A percentile compares a stretch with the other conserved stretches of the same genome.
These are phyloP conservation scores for Phytophthora chlamydospora DNA, from an alignment of 352 stramenopile species.

Conservation along the genomic window DNA sequence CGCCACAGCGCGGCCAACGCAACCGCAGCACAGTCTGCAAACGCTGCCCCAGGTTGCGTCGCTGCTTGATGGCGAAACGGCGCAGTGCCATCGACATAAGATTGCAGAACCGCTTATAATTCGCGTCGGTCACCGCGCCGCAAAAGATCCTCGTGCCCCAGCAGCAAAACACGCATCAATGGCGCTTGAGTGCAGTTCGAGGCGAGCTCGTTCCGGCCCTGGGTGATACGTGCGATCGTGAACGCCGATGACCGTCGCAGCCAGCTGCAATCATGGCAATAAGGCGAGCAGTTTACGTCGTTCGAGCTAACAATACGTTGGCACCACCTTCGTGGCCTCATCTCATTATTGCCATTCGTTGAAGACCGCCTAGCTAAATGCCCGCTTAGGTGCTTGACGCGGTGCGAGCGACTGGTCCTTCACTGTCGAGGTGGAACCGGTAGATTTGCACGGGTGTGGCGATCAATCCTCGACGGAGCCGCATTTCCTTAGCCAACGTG, in stretches of 20 bases:
- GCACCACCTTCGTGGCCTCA: neutral
- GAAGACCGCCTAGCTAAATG: too few relatives aligned
- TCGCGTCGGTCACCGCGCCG: neutral
- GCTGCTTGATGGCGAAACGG: neutral
- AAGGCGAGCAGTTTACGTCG: neutral
- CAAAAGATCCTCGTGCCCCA: neutral
- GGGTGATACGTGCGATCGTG: neutral
- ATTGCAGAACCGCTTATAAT: constrained; percentile 2
- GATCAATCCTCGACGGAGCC: too few relatives aligned
- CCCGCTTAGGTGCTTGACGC: too few relatives aligned
- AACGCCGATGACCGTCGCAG: too few relatives aligned
- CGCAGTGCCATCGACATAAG: neutral
- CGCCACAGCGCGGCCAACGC: too few relatives aligned
- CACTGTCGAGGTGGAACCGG: too few relatives aligned
- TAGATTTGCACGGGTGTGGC: too few relatives aligned
- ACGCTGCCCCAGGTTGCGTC: neutral
- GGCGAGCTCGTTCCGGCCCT: neutral
- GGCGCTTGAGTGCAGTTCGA: constrained; percentile 2
- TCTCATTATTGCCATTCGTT: too few relatives aligned
- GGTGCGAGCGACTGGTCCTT: too few relatives aligned
- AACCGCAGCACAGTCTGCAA: too few relatives aligned
- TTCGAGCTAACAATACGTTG: neutral
- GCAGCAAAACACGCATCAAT: neutral
- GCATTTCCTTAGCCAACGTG: too few relatives aligned
- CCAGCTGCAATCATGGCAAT: too few relatives aligned